A percentile compares a stretch with the other conserved stretches of the same genome.
Conservation (phyloP, 805 yeast species). For the Saturnispora diversa region DNA sequence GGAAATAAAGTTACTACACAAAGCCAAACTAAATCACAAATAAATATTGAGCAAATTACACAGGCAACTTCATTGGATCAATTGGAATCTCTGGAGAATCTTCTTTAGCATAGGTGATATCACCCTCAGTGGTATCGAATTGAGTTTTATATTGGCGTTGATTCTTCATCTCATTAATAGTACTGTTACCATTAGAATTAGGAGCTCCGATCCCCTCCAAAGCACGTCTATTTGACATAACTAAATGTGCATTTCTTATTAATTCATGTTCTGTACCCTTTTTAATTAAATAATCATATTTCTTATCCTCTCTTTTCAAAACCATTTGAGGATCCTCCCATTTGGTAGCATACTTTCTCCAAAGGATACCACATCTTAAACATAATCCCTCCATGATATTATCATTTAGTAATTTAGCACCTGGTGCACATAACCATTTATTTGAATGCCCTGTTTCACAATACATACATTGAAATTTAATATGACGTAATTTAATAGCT, state of each 20-base stretch:
- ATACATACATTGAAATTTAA: constrained; percentile 56
- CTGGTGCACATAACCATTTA: constrained; percentile 70
- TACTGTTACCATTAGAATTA: not conserved
- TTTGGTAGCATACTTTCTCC: constrained; percentile 82
- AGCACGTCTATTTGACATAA: constrained; percentile 41
- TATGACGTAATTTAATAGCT: constrained; percentile 35
- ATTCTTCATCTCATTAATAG: no score
- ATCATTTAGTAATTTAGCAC: constrained; percentile 35
- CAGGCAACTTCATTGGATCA: constrained; percentile 9
- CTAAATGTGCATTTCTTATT: constrained; percentile 50
- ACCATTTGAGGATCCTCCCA: constrained; percentile 81
- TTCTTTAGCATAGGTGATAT: constrained; percentile 7
- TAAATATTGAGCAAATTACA: constrained; percentile 8
- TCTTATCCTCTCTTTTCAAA: constrained; percentile 36
- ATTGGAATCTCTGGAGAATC: constrained; percentile 8
- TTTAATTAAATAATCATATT: constrained; percentile 32
- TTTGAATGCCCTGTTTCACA: constrained; percentile 51
- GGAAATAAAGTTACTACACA: not conserved
- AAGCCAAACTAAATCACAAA: constrained; percentile 1
- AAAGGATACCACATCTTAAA: constrained; percentile 75
- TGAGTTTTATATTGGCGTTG: constrained; percentile 6
- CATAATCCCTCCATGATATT: constrained; percentile 57
- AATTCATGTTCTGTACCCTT: constrained; percentile 60
- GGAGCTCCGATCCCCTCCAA: constrained; percentile 19
- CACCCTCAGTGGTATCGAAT: constrained; percentile 15